phyloP scores from a whole-genome alignment of 2,329 filamentous ascomycete species.

The Cladosporium halotolerans region DNA sequence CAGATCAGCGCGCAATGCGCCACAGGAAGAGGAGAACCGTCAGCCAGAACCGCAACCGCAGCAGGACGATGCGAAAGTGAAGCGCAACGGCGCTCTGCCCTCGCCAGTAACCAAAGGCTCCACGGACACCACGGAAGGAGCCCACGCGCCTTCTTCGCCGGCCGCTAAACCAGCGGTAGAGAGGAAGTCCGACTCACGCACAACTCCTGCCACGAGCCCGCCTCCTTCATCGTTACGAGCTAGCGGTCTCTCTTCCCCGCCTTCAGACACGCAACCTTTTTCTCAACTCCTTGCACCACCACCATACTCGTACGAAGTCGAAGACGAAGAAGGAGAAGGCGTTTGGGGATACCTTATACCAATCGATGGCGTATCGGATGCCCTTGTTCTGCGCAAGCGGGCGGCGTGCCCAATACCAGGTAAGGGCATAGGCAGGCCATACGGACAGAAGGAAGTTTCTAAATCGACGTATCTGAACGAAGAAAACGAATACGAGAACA shows the following conservation, averaged over 20 bases:
- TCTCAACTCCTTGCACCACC: slow-evolving; percentile 76
- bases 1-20: slow-evolving; percentile 58
- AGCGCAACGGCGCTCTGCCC: slow-evolving; percentile 62
- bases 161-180: not conserved
- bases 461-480: slow-evolving; percentile 51
- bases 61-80: slow-evolving; percentile 44
- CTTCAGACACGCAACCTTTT: slow-evolving; percentile 69
- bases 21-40: slow-evolving; percentile 16
- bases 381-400: slow-evolving; percentile 69
- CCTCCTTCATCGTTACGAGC: slow-evolving; percentile 29
- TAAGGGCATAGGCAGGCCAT: slow-evolving; percentile 26
- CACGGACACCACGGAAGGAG: slow-evolving; percentile 27
- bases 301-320: slow-evolving; percentile 67
- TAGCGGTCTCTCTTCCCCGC: slow-evolving; percentile 53
- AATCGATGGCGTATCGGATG: slow-evolving; percentile 51
- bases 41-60: slow-evolving; percentile 8
- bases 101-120: slow-evolving; percentile 71
- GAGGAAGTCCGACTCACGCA: slow-evolving; percentile 35
- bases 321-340: slow-evolving; percentile 75
- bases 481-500: slow-evolving; percentile 56
- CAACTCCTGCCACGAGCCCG: slow-evolving; percentile 37
- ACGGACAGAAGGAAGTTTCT: slow-evolving; percentile 28
- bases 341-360: slow-evolving; percentile 96
- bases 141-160: not conserved
- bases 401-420: slow-evolving; percentile 58